Conservation (phyloP, 179 eudicot species). For the Corrigiola litoralis region DNA sequence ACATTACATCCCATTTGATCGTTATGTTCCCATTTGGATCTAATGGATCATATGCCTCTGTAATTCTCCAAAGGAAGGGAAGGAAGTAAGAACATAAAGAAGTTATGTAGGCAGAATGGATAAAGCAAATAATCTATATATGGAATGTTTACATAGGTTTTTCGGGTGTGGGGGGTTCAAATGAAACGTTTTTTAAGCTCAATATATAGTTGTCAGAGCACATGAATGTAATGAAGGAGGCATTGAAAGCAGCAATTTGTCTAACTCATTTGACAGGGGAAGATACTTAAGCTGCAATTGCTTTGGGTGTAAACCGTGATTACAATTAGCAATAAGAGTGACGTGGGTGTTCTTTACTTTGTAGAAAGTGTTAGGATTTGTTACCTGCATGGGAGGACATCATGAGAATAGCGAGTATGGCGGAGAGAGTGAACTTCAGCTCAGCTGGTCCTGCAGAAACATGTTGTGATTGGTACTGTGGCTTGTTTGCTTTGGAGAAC, state of each 20-base stretch:
- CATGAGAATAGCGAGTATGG: conserved; percentile 12
- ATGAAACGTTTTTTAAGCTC: no score
- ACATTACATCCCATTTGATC: conserved; percentile 41
- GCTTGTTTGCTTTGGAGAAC: background rate
- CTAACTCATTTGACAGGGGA: no score
- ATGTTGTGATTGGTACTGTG: background rate
- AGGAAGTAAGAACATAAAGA: background rate
- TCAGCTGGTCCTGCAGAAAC: background rate
- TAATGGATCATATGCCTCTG: conserved; percentile 43
- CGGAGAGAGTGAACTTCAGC: conserved; percentile 17
- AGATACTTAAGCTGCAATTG: no score
- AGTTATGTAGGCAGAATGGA: background rate
- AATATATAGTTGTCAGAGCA: no score
- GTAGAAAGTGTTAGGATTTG: no score
- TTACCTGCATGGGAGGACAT: conserved; percentile 21
- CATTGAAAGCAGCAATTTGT: no score
- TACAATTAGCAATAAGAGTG: no score
- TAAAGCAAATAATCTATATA: background rate
- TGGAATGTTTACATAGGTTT: background rate
- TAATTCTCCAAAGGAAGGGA: background rate
- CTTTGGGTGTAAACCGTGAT: no score
- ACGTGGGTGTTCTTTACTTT: no score
- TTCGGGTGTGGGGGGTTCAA: no score
- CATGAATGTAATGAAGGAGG: no score
- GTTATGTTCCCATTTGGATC: conserved; percentile 46